Base-by-base conservation (phyloP, 495 filamentous ascomycete species). In the Neohortaea acidophila region DNA sequence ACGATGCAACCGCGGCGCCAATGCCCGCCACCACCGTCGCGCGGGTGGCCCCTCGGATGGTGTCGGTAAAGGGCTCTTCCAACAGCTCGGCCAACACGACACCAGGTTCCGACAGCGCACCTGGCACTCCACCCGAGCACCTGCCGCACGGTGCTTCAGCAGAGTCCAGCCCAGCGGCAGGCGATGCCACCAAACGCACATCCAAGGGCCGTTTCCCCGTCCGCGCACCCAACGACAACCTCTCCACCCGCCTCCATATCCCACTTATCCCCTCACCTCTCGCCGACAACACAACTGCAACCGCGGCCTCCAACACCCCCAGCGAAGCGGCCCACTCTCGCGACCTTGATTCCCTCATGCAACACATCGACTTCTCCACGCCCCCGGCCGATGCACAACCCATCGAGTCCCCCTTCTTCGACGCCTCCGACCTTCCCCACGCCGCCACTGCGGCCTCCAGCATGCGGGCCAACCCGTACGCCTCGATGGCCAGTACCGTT, bases 11-110 rank as follows among this genome's bases (percentile, higher is more conserved):
- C 34, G 72, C 93, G 30, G 75, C 73, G 34, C 76, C 81, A 2
- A 60, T 82, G 21, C 84, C 85, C 0, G 84, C 85, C 0, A 83
- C 85, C 47, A 85, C 84, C 31, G 79, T 79, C 38, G 75, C 80
- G 45, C 74, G 84, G 44, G 77, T 80, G 33, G 87, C 84, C 53
- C 85, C 91, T 12, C 81, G 79, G 32, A 77, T 94, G 45, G 83
- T 97, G 43, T 89, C 81, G 48, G 83, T 94, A 36, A 84, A 79
- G 55, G n/a, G n/a, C n/a, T n/a, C n/a, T n/a, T n/a, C n/a, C n/a
- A n/a, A n/a, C n/a, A n/a, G n/a, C n/a, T n/a, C n/a, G n/a, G n/a
- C n/a, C n/a, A n/a, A n/a, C n/a, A n/a, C n/a, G n/a, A n/a, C n/a
- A n/a, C n/a, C n/a, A n/a, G n/a, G n/a, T n/a, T n/a, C n/a, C n/a